Evolutionary conservation across 1,139 yeast genomes (phyloP), one percentile per base, ranked within the genome.

Genomic region (Candida anutae): DNA sequence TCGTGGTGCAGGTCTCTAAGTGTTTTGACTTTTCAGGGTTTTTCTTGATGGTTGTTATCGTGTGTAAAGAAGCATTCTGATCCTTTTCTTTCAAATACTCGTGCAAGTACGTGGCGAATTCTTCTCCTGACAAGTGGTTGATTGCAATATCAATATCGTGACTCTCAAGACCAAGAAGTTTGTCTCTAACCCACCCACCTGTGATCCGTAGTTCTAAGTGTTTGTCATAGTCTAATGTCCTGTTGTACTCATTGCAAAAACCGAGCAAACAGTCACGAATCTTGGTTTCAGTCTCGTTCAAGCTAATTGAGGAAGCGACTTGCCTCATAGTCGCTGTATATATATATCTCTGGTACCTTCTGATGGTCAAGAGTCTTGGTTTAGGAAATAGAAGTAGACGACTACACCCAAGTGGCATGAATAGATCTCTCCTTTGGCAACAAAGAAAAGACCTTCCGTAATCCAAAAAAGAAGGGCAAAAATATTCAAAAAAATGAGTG

Each of bases 161-260:
- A 30, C 93, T 78, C 18, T 73, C 76, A 27, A 69, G 65, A 0
- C 94, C 94, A 22, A 93, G 60, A 21, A 90, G 58, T 57, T 90
- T 90, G 53, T 90, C 99, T 43, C 99, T 69, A 5, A 90, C 99
- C 99, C 99, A 90, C 1, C 99, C 99, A 18, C 99, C 99, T 0
- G 97, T 88, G 42, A 90, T 82, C 37, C 99, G 56, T 13, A 88
- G 63, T 18, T 71, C 77, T 14, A 66, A 35, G 15, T 34, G 37
- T 13, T 34, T 18, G 5, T 27, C 30, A 12, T 35, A 29, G 2
- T 30, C 35, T 14, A 39, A 43, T 1, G 36, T 23, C 14, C 29
- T 23, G 32, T 64, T 62, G 36, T 65, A 62, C 30, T 52, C 42
- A 26, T 48, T 33, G 38, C 69, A 59, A 42, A 62, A 71, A 21